Evolutionary conservation across 148 eudicot species (phyloP).

Genomic region (Diospyros lotus): DNA sequence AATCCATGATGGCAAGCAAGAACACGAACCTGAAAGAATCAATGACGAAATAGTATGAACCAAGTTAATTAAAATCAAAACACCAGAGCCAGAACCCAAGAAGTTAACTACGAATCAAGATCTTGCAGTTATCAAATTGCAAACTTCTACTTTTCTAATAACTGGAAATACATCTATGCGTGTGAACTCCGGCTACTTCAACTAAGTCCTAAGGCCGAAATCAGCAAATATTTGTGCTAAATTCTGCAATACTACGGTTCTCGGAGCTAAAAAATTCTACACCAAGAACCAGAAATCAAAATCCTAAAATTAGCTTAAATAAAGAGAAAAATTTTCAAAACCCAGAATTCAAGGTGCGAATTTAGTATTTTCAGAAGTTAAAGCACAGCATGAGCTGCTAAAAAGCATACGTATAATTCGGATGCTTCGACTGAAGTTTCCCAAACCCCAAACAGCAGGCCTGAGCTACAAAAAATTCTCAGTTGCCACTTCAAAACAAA

Average conservation of each 20-base stretch:
- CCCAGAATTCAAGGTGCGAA: slow-evolving; percentile 1
- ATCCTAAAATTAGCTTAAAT: neutral
- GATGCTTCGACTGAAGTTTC: neutral
- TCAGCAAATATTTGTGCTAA: neutral
- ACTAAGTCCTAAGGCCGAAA: neutral
- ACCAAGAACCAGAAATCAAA: neutral
- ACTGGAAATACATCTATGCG: slow-evolving; percentile 12
- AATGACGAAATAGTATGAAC: neutral
- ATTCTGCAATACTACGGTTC: neutral
- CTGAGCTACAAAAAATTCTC: neutral
- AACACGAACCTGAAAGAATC: slow-evolving; percentile 27
- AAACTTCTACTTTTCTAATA: neutral
- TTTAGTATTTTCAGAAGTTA: neutral
- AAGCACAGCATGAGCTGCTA: neutral
- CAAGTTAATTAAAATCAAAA: slow-evolving; percentile 9
- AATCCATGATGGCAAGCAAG: slow-evolving; percentile 43
- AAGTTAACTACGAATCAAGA: slow-evolving; percentile 13
- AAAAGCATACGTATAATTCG: neutral
- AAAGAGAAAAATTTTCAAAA: neutral
- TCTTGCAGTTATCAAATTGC: neutral
- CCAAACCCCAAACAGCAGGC: neutral
- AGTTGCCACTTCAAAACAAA: neutral
- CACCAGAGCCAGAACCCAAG: neutral
- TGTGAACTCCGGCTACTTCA: neutral
- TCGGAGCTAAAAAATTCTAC: neutral